phyloP scores from a whole-genome alignment of 208 protist genomes.

The Endotrypanum monterogeii region DNA sequence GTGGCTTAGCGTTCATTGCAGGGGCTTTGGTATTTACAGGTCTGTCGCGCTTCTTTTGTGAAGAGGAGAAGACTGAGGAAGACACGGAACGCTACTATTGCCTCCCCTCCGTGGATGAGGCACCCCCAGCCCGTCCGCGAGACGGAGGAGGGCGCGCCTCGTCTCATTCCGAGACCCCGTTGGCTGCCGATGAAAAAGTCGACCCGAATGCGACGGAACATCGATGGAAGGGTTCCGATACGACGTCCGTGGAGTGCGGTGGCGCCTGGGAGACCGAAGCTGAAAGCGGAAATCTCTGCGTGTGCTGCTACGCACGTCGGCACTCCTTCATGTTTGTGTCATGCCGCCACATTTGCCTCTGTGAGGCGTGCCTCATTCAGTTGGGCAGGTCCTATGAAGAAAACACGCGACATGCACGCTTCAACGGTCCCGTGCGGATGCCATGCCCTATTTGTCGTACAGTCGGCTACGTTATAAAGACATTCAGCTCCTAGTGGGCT shows the following conservation, averaged over 20 bases:
- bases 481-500: neutral
- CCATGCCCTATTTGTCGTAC: conserved; percentile 15
- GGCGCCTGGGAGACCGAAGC: neutral
- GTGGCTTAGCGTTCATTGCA: conserved; percentile 1
- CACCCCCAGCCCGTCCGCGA: too few relatives aligned
- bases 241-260: neutral
- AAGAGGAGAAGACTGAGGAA: neutral
- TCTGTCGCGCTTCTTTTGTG: neutral
- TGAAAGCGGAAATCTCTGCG: conserved; percentile 6
- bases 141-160: neutral
- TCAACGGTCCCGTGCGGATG: conserved; percentile 13
- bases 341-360: conserved; percentile 34
- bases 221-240: too few relatives aligned
- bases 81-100: neutral
- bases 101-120: neutral
- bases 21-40: neutral
- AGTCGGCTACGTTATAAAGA: conserved; percentile 4
- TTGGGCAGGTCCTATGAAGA: conserved; percentile 16
- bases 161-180: neutral
- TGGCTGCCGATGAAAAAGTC: neutral
- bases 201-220: neutral
- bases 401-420: neutral
- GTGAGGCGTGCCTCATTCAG: conserved; percentile 27
- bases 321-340: conserved; percentile 26
- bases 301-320: conserved; percentile 14